Conservation (phyloP, 1,284 basidiomycete species). For the Marasmius tenuissimus region DNA sequence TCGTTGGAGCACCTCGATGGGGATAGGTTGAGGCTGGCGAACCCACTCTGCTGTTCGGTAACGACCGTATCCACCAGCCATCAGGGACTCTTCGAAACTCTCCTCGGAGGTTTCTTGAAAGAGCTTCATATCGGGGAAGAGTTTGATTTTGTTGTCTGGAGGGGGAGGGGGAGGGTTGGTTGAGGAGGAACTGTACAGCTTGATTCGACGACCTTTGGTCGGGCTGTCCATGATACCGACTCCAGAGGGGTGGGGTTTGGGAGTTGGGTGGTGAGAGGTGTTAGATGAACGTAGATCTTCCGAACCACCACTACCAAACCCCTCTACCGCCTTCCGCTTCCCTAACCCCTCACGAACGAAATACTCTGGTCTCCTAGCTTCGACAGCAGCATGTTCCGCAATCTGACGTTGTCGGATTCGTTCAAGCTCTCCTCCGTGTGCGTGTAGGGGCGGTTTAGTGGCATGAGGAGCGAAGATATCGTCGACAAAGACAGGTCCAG, state of each 20-base stretch:
- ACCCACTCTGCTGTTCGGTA: slow-evolving; percentile 60
- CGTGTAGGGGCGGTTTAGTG: neutral
- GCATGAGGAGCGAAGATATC: neutral
- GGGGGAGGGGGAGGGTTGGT: neutral
- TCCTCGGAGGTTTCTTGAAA: slow-evolving; percentile 81
- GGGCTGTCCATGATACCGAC: slow-evolving; percentile 69
- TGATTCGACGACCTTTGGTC: slow-evolving; percentile 64
- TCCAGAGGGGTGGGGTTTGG: slow-evolving; percentile 26
- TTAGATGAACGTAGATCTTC: neutral
- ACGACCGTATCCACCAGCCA: slow-evolving; percentile 74
- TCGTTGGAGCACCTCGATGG: slow-evolving; percentile 30
- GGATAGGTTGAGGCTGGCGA: slow-evolving; percentile 47
- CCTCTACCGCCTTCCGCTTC: slow-evolving; percentile 28
- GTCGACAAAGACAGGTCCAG: neutral
- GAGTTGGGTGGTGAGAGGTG: slow-evolving; percentile 28
- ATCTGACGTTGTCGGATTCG: slow-evolving; percentile 54
- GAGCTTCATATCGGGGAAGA: neutral
- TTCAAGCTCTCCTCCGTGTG: slow-evolving; percentile 54
- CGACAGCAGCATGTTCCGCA: slow-evolving; percentile 53
- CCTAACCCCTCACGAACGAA: slow-evolving; percentile 50
- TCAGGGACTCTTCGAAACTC: slow-evolving; percentile 77
- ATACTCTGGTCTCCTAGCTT: slow-evolving; percentile 67
- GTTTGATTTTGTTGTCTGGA: neutral
- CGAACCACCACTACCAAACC: neutral
- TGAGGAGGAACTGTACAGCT: slow-evolving; percentile 31